These are phyloP conservation scores for Talaromyces nanjingensis DNA, from an alignment of 495 filamentous ascomycete species.

Conservation along the genomic window DNA sequence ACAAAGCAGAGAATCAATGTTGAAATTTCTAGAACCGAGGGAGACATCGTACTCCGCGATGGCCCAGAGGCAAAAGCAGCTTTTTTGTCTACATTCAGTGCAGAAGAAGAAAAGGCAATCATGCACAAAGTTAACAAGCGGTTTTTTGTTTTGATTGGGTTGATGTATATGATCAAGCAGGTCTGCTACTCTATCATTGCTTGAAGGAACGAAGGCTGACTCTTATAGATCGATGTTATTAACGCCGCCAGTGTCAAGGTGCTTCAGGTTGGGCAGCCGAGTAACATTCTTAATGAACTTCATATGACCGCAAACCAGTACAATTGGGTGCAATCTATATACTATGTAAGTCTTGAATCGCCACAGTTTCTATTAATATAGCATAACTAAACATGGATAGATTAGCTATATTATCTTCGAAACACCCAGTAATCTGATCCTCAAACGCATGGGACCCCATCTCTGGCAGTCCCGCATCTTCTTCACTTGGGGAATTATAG, in stretches of 20 bases:
- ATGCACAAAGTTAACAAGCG: background rate
- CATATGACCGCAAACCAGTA: constrained; percentile 27
- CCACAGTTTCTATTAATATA: too few species aligned
- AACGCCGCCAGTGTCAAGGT: constrained; percentile 31
- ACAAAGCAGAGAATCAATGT: background rate
- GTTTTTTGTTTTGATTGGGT: background rate
- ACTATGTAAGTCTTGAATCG: constrained; percentile 22
- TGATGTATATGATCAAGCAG: background rate
- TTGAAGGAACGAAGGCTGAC: background rate
- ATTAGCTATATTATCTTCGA: constrained; percentile 30
- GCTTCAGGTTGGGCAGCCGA: constrained; percentile 23
- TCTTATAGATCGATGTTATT: constrained; percentile 21
- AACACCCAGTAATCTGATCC: constrained; percentile 23
- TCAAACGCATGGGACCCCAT: constrained; percentile 26
- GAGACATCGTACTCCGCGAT: background rate
- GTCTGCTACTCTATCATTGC: background rate
- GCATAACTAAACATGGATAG: too few species aligned
- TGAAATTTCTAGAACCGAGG: background rate
- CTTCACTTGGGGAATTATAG: constrained; percentile 27
- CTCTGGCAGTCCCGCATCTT: constrained; percentile 31
- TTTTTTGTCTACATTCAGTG: background rate
- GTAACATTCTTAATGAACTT: constrained; percentile 24
- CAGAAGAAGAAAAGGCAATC: background rate
- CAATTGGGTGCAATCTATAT: constrained; percentile 29
- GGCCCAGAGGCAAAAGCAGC: background rate